Percentiles rank a stretch among this genome's conserved stretches.
Conservation (phyloP, 2,329 filamentous ascomycete species). For the Fusarium fujikuroi region DNA sequence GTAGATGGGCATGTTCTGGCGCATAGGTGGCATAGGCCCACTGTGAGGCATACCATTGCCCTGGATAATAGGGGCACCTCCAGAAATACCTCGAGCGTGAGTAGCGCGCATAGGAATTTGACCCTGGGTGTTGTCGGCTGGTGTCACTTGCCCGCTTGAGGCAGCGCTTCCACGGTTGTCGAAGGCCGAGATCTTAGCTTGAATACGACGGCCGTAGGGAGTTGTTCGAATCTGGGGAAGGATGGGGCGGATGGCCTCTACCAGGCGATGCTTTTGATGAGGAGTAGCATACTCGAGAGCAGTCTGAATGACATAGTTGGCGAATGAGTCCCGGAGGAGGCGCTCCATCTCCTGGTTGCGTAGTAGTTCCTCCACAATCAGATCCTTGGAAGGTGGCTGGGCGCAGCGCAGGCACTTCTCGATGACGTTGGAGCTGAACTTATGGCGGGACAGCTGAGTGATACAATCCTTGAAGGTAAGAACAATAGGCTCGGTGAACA, state of each 20-base stretch:
- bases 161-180: constrained; percentile 59
- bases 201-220: constrained; percentile 93
- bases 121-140: constrained; percentile 63
- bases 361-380: constrained; percentile 86
- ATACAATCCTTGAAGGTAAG: constrained; percentile 79
- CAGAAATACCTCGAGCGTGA: constrained; percentile 57
- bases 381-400: constrained; percentile 76
- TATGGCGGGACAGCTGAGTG: constrained; percentile 85
- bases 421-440: constrained; percentile 99
- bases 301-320: constrained; percentile 98
- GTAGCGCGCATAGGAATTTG: constrained; percentile 62
- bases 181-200: constrained; percentile 81
- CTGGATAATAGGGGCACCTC: constrained; percentile 51
- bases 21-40: constrained; percentile 41
- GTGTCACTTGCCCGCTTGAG: constrained; percentile 62
- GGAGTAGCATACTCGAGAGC: constrained; percentile 86
- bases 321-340: constrained; percentile 90
- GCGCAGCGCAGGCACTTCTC: constrained; percentile 95
- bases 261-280: constrained; percentile 76
- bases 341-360: constrained; percentile 81
- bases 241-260: constrained; percentile 87
- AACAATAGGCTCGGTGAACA: constrained; percentile 90
- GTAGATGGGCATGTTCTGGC: constrained; percentile 52
- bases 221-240: constrained; percentile 87
- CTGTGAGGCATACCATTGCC: constrained; percentile 42